These are phyloP conservation scores for Brassica hybrid DNA, from an alignment of 441 rosid species.

Conservation along the genomic window DNA sequence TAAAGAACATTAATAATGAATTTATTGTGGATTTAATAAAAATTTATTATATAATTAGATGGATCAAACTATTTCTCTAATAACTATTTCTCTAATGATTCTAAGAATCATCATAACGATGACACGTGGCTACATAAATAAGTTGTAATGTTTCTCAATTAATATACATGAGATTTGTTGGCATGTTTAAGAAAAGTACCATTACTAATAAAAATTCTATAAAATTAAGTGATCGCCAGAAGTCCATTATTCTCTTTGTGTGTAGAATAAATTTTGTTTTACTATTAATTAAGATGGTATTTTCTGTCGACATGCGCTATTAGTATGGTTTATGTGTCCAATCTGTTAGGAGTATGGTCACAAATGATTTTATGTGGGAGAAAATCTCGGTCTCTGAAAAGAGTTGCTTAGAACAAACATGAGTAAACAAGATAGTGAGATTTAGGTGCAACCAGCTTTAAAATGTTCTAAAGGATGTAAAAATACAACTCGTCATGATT, in stretches of 20 bases:
- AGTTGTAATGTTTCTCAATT: no score
- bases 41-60: no score
- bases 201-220: background rate
- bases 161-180: no score
- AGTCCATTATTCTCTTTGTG: background rate
- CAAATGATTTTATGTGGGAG: background rate
- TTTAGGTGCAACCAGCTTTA: background rate
- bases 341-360: background rate
- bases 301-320: background rate
- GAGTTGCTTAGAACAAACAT: background rate
- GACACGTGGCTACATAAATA: no score
- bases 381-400: background rate
- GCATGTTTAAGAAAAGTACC: background rate
- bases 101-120: no score
- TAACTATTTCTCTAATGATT: no score
- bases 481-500: background rate
- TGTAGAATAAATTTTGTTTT: background rate
- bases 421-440: background rate
- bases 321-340: constrained; percentile 7
- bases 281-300: no score
- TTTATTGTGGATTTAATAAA: no score
- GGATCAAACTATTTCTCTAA: no score
- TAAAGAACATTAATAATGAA: no score
- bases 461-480: background rate
- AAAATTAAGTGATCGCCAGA: background rate